Percentiles rank a stretch among this genome's conserved stretches.
These are phyloP conservation scores for Cyberlindnera mississippiensis DNA, from an alignment of 805 yeast genomes.

Conservation along the genomic window DNA sequence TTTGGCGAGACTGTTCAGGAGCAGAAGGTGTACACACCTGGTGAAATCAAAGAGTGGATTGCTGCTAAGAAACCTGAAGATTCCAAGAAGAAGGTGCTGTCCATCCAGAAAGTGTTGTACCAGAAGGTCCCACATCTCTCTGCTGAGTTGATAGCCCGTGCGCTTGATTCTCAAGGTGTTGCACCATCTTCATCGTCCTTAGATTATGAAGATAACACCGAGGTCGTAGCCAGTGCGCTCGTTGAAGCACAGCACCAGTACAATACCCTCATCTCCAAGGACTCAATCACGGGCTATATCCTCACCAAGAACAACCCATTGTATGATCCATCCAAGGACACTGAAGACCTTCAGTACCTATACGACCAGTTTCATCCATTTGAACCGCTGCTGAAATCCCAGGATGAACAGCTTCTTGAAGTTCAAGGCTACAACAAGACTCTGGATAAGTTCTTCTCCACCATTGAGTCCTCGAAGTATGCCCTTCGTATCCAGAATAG, in stretches of 20 bases:
- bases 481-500: slow-evolving; percentile 72
- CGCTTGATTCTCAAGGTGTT: slow-evolving; percentile 43
- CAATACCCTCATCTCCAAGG: slow-evolving; percentile 31
- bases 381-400: slow-evolving; percentile 41
- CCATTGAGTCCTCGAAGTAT: slow-evolving; percentile 76
- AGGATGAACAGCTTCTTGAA: slow-evolving; percentile 36
- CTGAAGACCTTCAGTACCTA: slow-evolving; percentile 42
- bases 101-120: slow-evolving; percentile 69
- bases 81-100: slow-evolving; percentile 43
- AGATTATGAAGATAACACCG: slow-evolving; percentile 27
- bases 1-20: slow-evolving; percentile 31
- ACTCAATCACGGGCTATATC: slow-evolving; percentile 54
- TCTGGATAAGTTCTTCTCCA: slow-evolving; percentile 78
- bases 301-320: slow-evolving; percentile 56
- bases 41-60: slow-evolving; percentile 30
- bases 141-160: slow-evolving; percentile 68
- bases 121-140: slow-evolving; percentile 70
- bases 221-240: slow-evolving; percentile 39
- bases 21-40: slow-evolving; percentile 3
- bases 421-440: slow-evolving; percentile 73
- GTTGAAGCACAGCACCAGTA: slow-evolving; percentile 45
- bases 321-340: slow-evolving; percentile 38
- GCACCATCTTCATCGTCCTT: slow-evolving; percentile 40
- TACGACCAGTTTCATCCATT: slow-evolving; percentile 73
- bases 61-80: slow-evolving; percentile 14